Conservation (phyloP, 495 filamentous ascomycete species). For the Penicillium manginii region DNA sequence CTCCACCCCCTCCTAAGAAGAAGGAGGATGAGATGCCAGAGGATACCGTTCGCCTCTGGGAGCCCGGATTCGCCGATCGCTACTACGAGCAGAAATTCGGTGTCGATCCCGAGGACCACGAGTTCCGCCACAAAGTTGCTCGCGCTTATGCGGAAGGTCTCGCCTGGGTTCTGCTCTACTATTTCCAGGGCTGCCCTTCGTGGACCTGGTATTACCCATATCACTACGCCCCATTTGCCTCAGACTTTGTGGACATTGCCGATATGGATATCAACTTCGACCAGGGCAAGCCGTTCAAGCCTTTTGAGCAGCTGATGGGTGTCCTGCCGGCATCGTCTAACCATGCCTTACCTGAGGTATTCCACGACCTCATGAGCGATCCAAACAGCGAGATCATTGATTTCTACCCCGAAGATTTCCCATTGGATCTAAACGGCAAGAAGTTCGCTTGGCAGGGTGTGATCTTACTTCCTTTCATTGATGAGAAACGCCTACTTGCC, state of each 20-base stretch:
- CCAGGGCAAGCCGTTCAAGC: constrained; percentile 83
- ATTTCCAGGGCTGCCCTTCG: constrained; percentile 96
- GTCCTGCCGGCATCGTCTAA: constrained; percentile 91
- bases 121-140: constrained; percentile 91
- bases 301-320: constrained; percentile 98
- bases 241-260: constrained; percentile 85
- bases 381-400: constrained; percentile 90
- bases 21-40: constrained; percentile 63
- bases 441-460: constrained; percentile 99
- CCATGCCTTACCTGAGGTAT: constrained; percentile 84
- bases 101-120: constrained; percentile 78
- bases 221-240: constrained; percentile 96
- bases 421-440: constrained; percentile 93
- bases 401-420: constrained; percentile 95
- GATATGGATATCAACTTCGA: constrained; percentile 81
- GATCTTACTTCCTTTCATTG: constrained; percentile 91
- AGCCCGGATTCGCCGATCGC: constrained; percentile 88
- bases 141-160: constrained; percentile 92
- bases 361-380: constrained; percentile 86
- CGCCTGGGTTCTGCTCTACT: constrained; percentile 97
- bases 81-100: constrained; percentile 98
- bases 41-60: constrained; percentile 92
- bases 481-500: constrained; percentile 80
- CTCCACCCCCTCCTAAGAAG: constrained; percentile 37
- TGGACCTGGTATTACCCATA: constrained; percentile 99